Conservation (phyloP, 495 filamentous ascomycete genomes). For the Xylaria acuta region DNA sequence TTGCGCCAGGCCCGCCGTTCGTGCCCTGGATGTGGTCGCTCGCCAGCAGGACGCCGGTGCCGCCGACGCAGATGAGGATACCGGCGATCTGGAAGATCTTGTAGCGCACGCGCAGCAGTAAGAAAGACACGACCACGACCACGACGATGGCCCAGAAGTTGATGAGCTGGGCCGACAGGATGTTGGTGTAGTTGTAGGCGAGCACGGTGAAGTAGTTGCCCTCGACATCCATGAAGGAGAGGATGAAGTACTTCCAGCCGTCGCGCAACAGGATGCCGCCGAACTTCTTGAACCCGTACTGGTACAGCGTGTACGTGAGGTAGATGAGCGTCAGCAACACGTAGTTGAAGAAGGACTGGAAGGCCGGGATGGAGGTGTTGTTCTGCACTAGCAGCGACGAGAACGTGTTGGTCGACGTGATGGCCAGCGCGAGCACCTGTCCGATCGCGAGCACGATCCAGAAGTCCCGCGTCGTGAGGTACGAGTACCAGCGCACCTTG, state of each 20-base stretch:
- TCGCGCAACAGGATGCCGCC: constrained; percentile 64
- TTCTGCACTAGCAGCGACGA: constrained; percentile 70
- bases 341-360: constrained; percentile 96
- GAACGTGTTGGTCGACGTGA: constrained; percentile 90
- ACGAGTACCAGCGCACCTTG: constrained; percentile 74
- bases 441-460: constrained; percentile 82
- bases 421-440: constrained; percentile 86
- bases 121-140: constrained; percentile 84
- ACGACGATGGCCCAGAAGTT: constrained; percentile 99
- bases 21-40: constrained; percentile 81
- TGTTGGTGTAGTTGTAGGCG: constrained; percentile 90
- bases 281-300: constrained; percentile 78
- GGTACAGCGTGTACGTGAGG: constrained; percentile 80
- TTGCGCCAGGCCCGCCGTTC: constrained; percentile 65
- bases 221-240: constrained; percentile 91
- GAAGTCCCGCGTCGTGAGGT: constrained; percentile 84
- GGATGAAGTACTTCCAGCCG: constrained; percentile 94
- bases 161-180: constrained; percentile 90
- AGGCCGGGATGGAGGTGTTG: constrained; percentile 88
- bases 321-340: constrained; percentile 83
- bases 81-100: constrained; percentile 80
- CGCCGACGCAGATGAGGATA: constrained; percentile 89
- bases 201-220: constrained; percentile 98
- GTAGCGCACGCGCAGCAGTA: constrained; percentile 86
- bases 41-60: constrained; percentile 87